Evolutionary conservation across 148 eudicot genomes (phyloP).

Genomic region (Fagopyrum tataricum): DNA sequence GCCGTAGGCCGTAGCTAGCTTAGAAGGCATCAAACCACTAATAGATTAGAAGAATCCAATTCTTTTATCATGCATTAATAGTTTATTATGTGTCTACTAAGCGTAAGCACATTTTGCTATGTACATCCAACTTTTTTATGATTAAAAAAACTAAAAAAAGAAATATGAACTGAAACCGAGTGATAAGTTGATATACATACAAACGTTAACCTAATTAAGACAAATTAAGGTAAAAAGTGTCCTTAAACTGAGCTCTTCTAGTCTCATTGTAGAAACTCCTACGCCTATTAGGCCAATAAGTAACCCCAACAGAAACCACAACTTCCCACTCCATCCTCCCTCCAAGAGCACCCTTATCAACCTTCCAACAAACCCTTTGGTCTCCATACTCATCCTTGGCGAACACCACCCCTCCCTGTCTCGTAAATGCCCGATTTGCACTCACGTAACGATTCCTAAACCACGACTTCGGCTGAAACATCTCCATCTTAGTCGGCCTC

Average conservation of each 20-base stretch:
- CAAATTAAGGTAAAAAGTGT: slow-evolving; percentile 41
- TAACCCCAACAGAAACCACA: slow-evolving; percentile 71
- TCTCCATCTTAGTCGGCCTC: slow-evolving; percentile 50
- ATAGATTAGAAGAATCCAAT: too few species aligned
- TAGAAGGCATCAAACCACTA: too few species aligned
- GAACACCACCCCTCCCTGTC: slow-evolving; percentile 81
- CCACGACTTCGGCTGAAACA: slow-evolving; percentile 58
- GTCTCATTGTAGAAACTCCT: slow-evolving; percentile 67
- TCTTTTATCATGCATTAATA: neutral
- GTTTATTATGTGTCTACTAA: too few species aligned
- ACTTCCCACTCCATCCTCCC: slow-evolving; percentile 72
- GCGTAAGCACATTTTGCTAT: too few species aligned
- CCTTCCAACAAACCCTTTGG: slow-evolving; percentile 65
- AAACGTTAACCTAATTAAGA: neutral
- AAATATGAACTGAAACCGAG: too few species aligned
- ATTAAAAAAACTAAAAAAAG: too few species aligned
- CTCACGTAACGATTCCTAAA: slow-evolving; percentile 64
- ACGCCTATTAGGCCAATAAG: slow-evolving; percentile 89
- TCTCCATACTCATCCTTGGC: slow-evolving; percentile 77
- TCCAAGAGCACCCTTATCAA: slow-evolving; percentile 47
- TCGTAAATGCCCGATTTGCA: slow-evolving; percentile 63
- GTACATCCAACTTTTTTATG: too few species aligned
- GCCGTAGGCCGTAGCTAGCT: too few species aligned
- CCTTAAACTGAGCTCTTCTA: slow-evolving; percentile 72
- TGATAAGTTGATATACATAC: neutral